Evolutionary conservation across 371 early-diverging fungal species (phyloP).

Genomic region (Mucor mucedo): DNA sequence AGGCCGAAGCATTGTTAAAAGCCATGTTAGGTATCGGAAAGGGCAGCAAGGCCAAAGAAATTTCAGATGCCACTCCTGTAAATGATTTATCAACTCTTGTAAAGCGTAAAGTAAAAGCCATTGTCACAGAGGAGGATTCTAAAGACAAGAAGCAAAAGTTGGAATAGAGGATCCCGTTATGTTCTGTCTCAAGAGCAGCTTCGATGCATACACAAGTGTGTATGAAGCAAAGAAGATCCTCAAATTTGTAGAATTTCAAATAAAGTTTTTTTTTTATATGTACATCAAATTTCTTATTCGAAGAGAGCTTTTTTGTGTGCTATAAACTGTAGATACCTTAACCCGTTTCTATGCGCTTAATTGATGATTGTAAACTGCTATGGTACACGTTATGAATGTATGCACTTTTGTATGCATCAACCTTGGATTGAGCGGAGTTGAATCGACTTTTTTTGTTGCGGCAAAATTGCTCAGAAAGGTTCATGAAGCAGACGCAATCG

Average conservation of each 20-base stretch:
- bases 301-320: neutral
- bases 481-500: constrained; percentile 13
- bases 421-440: neutral
- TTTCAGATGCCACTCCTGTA: constrained; percentile 31
- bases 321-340: neutral
- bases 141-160: constrained; percentile 19
- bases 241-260: too few relatives aligned
- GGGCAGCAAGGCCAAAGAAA: constrained; percentile 2
- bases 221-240: too few relatives aligned
- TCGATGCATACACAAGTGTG: too few relatives aligned
- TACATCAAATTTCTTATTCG: too few relatives aligned
- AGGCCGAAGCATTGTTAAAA: constrained; percentile 43
- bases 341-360: neutral
- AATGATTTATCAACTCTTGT: constrained; percentile 51
- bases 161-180: constrained; percentile 7
- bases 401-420: neutral
- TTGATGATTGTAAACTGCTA: neutral
- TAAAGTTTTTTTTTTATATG: too few relatives aligned
- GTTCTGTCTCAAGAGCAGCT: too few relatives aligned
- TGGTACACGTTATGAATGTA: too few relatives aligned
- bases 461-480: neutral
- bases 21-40: constrained; percentile 29
- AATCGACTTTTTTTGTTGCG: neutral
- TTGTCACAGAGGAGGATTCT: neutral
- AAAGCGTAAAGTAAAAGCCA: constrained; percentile 40